These are phyloP conservation scores for Nemophila menziesii DNA, from an alignment of 257 asterid genomes.

Conservation along the genomic window DNA sequence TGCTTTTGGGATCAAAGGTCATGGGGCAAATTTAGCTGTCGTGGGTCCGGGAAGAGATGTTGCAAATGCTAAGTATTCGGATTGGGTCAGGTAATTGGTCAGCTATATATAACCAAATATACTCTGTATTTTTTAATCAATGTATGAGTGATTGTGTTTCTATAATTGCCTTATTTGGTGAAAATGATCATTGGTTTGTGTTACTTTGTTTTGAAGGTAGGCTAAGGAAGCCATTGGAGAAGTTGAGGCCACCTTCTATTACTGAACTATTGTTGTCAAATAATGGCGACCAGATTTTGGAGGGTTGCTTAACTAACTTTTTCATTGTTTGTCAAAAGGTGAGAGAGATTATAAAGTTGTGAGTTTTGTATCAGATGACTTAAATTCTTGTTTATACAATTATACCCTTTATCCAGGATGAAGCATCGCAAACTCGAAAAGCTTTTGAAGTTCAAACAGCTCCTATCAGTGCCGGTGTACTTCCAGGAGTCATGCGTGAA, in stretches of 20 bases:
- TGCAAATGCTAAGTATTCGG: slow-evolving; percentile 78
- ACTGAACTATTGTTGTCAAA: slow-evolving; percentile 69
- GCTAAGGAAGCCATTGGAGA: slow-evolving; percentile 72
- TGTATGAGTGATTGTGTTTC: neutral
- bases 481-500: slow-evolving; percentile 89
- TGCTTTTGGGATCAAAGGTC: slow-evolving; percentile 39
- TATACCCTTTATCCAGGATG: slow-evolving; percentile 33
- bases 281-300: slow-evolving; percentile 73
- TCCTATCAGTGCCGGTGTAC: slow-evolving; percentile 61
- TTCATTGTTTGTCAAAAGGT: slow-evolving; percentile 70
- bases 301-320: slow-evolving; percentile 76
- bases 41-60: slow-evolving; percentile 73
- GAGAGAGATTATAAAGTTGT: slow-evolving; percentile 8
- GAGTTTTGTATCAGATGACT: neutral
- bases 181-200: neutral
- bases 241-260: slow-evolving; percentile 74
- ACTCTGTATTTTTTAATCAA: too few relatives aligned
- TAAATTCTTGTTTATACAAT: neutral
- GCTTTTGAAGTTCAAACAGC: slow-evolving; percentile 72
- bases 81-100: slow-evolving; percentile 65
- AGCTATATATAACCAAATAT: too few relatives aligned
- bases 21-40: slow-evolving; percentile 59
- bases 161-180: too few relatives aligned
- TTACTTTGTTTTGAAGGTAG: slow-evolving; percentile 19
- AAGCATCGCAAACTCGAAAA: slow-evolving; percentile 14